phyloP scores from a whole-genome alignment of 2,329 filamentous ascomycete species.

The Hypoxylon rubiginosum region DNA sequence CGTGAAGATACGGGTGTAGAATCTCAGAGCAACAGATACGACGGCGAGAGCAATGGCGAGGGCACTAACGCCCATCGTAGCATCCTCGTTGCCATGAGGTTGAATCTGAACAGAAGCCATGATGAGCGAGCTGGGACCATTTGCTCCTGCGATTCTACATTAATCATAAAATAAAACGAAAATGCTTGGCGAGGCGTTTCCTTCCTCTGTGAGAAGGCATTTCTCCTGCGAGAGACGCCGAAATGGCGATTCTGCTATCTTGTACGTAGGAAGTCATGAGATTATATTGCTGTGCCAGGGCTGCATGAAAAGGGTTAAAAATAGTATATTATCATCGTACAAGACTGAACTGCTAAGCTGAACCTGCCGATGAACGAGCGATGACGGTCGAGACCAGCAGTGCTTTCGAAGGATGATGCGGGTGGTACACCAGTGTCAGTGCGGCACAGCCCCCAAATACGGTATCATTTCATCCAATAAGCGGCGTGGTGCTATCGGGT shows the following conservation, averaged over 20 bases:
- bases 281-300: background rate
- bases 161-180: background rate
- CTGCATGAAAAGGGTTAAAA: background rate
- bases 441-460: background rate
- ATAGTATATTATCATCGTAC: background rate
- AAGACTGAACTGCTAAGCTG: background rate
- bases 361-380: background rate
- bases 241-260: background rate
- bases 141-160: background rate
- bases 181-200: background rate
- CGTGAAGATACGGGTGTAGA: slow-evolving; percentile 37
- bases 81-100: slow-evolving; percentile 33
- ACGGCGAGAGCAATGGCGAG: slow-evolving; percentile 30
- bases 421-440: background rate
- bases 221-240: background rate
- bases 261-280: background rate
- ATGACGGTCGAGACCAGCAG: no score
- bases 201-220: no score
- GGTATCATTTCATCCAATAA: no score
- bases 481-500: background rate
- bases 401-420: background rate
- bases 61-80: slow-evolving; percentile 37
- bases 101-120: slow-evolving; percentile 1
- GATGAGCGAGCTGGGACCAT: background rate
- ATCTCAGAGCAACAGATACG: slow-evolving; percentile 32